A percentile compares a stretch with the other conserved stretches of the same genome.
These are phyloP conservation scores for Cinchona pubescens DNA, from an alignment of 257 asterid genomes.

Conservation along the genomic window DNA sequence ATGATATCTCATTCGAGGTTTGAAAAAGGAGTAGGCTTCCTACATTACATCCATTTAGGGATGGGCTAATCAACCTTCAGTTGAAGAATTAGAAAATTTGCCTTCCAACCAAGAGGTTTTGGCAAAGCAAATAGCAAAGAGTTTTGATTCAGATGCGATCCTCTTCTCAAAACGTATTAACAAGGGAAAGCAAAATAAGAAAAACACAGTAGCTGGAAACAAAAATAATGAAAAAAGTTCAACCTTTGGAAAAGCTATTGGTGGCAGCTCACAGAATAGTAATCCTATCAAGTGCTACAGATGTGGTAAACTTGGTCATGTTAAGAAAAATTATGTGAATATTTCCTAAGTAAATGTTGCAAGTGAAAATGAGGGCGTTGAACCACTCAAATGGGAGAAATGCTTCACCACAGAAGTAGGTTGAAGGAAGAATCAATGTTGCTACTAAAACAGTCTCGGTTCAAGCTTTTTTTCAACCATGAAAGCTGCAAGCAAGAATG, in stretches of 20 bases:
- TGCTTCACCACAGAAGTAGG: conserved; percentile 1
- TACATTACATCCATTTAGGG: conserved; percentile 6
- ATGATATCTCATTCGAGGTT: background rate
- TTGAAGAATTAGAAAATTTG: conserved; percentile 7
- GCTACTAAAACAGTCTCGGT: background rate
- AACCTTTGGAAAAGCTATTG: background rate
- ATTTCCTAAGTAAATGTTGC: conserved; percentile 9
- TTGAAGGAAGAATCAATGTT: background rate
- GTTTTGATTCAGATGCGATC: background rate
- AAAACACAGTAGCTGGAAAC: background rate
- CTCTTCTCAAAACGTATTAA: background rate
- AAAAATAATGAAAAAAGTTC: background rate
- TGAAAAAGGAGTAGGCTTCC: background rate
- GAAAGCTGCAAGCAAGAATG: background rate
- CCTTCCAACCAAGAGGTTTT: conserved; percentile 17
- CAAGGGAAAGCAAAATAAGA: background rate
- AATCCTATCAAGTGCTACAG: background rate
- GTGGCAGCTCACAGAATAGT: background rate
- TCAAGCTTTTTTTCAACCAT: background rate
- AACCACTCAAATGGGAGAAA: conserved; percentile 17
- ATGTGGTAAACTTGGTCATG: no score
- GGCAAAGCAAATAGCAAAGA: conserved; percentile 13
- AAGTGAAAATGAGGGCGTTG: background rate
- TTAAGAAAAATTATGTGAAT: conserved; percentile 23
- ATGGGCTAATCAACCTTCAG: background rate